A percentile compares a stretch with the other conserved stretches of the same genome.
Evolutionary conservation across 169 alveolate species (phyloP).

Genomic region (Plasmodium falciparum): DNA sequence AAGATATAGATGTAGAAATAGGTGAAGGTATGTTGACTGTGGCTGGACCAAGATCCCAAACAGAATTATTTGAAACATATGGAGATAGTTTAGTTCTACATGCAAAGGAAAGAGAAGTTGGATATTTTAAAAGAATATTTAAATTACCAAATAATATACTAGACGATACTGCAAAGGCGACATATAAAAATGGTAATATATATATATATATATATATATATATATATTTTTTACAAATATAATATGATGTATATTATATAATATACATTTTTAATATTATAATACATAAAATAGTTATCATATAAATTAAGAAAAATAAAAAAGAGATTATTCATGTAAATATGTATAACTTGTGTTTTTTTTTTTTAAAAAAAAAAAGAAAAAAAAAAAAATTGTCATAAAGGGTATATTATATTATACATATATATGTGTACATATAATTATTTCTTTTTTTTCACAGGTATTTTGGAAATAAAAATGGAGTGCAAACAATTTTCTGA

Average conservation of each 20-base stretch:
- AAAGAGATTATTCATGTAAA: not conserved
- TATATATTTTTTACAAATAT: too few relatives aligned
- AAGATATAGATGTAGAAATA: constrained; percentile 83
- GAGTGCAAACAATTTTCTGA: constrained; percentile 71
- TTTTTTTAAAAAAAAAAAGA: too few relatives aligned
- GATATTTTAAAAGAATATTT: constrained; percentile 86
- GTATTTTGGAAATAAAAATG: constrained; percentile 68
- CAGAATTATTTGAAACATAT: constrained; percentile 85
- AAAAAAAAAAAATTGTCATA: too few relatives aligned
- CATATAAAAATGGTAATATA: constrained; percentile 81
- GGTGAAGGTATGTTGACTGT: constrained; percentile 84
- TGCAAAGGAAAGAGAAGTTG: constrained; percentile 86
- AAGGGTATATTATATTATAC: too few relatives aligned
- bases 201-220: too few relatives aligned
- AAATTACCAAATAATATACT: constrained; percentile 86
- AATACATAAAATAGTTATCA: too few relatives aligned
- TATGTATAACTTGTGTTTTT: not conserved
- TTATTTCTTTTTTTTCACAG: constrained; percentile 2
- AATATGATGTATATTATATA: too few relatives aligned
- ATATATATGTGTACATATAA: not conserved
- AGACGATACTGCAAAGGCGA: constrained; percentile 82
- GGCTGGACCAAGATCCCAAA: constrained; percentile 85
- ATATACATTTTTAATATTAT: too few relatives aligned
- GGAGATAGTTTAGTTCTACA: constrained; percentile 86
- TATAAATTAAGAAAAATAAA: too few relatives aligned